Percentiles rank a stretch among this genome's conserved stretches.
Evolutionary conservation across 2,329 filamentous ascomycete genomes (phyloP).

Genomic region (Nothopassalora personata): DNA sequence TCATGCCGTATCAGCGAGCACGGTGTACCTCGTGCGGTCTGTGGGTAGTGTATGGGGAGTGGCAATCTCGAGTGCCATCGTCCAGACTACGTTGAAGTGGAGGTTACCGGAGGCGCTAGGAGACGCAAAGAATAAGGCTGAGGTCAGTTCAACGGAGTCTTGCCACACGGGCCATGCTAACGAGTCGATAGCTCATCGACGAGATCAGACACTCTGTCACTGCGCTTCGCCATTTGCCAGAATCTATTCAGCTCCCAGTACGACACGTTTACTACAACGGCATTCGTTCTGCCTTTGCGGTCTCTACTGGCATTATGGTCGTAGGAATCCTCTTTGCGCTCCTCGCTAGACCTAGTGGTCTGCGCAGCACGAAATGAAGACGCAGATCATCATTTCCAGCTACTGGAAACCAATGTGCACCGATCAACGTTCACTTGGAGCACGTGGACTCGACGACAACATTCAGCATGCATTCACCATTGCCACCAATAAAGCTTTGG

Average conservation of each 20-base stretch:
- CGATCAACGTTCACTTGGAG: neutral
- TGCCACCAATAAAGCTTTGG: no score
- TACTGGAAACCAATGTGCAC: neutral
- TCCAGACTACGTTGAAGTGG: constrained; percentile 56
- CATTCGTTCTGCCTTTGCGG: constrained; percentile 52
- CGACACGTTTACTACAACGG: constrained; percentile 57
- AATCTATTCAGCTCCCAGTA: constrained; percentile 52
- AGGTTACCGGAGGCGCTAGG: constrained; percentile 51
- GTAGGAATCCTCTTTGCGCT: constrained; percentile 47
- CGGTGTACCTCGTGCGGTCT: constrained; percentile 59
- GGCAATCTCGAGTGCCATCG: constrained; percentile 56
- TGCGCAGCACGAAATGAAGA: constrained; percentile 9
- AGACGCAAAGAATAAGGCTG: constrained; percentile 54
- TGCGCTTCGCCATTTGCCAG: constrained; percentile 50
- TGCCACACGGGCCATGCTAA: neutral
- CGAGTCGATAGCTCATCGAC: constrained; percentile 49
- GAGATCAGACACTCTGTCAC: constrained; percentile 58
- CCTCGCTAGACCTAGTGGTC: constrained; percentile 34
- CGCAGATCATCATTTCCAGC: neutral
- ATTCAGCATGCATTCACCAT: no score
- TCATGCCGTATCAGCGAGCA: constrained; percentile 58
- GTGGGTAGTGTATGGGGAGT: constrained; percentile 62
- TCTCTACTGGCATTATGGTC: constrained; percentile 49
- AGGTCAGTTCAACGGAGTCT: constrained; percentile 40
- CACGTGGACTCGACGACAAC: no score